Evolutionary conservation across 768 basidiomycete species (phyloP).

Genomic region (Trametes cingulata): DNA sequence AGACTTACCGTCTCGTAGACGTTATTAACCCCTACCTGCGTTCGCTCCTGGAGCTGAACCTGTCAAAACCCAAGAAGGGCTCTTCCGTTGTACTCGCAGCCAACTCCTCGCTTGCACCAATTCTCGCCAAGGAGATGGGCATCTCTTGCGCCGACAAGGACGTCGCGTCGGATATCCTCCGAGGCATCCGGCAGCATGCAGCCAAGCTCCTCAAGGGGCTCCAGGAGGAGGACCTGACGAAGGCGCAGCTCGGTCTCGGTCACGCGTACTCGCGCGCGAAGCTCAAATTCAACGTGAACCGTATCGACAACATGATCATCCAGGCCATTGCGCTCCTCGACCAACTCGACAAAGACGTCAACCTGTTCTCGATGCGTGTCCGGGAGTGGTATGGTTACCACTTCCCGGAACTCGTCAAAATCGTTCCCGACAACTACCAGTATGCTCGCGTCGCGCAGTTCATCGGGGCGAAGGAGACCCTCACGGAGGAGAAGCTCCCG

Average conservation of each 20-base stretch:
- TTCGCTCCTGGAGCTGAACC: constrained; percentile 83
- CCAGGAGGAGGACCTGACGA: constrained; percentile 81
- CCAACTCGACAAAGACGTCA: constrained; percentile 99
- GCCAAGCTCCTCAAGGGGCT: constrained; percentile 87
- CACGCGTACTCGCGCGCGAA: constrained; percentile 98
- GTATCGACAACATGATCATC: constrained; percentile 99
- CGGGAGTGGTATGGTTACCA: constrained; percentile 99
- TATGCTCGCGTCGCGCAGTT: constrained; percentile 86
- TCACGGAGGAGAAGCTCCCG: constrained; percentile 77
- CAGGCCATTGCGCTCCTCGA: constrained; percentile 98
- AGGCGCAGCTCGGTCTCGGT: constrained; percentile 94
- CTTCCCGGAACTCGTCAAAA: constrained; percentile 92
- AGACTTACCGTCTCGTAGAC: constrained; percentile 45
- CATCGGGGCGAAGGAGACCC: constrained; percentile 84
- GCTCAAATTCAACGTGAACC: constrained; percentile 96
- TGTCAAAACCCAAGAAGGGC: constrained; percentile 74
- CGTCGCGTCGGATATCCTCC: constrained; percentile 79
- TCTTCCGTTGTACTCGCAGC: constrained; percentile 70
- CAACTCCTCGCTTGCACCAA: constrained; percentile 71
- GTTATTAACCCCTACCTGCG: constrained; percentile 83
- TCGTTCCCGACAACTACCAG: constrained; percentile 93
- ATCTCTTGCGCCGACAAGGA: constrained; percentile 84
- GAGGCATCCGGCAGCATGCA: constrained; percentile 91
- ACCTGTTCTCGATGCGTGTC: constrained; percentile 97
- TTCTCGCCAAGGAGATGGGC: constrained; percentile 71